Conservation (phyloP, 2,329 filamentous ascomycete species). For the Pyrenochaeta sp. region DNA sequence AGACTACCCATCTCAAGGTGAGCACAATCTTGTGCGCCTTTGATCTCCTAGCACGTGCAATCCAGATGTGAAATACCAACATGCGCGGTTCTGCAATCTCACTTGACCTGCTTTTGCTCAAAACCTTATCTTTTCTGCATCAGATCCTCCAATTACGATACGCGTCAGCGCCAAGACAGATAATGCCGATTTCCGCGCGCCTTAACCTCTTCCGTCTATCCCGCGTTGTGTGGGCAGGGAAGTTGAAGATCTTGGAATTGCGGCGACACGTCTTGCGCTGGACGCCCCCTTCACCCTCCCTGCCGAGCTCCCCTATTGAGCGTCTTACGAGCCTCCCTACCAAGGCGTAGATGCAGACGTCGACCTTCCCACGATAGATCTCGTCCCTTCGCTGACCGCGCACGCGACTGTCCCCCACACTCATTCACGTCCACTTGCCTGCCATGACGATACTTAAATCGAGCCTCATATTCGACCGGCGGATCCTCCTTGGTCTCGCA, state of each 20-base stretch:
- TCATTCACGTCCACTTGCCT: conserved; percentile 9
- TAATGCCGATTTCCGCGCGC: conserved; percentile 29
- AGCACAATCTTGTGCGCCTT: too few species aligned
- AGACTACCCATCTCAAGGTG: background rate
- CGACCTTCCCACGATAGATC: conserved; percentile 2
- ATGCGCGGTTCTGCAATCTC: background rate
- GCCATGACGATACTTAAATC: conserved; percentile 34
- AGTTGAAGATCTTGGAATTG: conserved; percentile 15
- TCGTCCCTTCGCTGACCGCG: background rate
- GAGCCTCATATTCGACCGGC: conserved; percentile 38
- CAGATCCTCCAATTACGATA: conserved; percentile 12
- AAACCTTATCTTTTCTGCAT: background rate
- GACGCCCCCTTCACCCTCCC: background rate
- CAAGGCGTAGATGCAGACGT: conserved; percentile 24
- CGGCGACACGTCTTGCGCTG: background rate
- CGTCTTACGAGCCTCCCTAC: background rate
- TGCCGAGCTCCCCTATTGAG: background rate
- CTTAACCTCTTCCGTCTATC: conserved; percentile 25
- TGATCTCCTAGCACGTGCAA: background rate
- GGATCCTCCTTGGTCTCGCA: conserved; percentile 32
- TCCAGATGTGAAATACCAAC: background rate
- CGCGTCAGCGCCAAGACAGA: conserved; percentile 33
- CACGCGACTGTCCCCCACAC: conserved; percentile 8
- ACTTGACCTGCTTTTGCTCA: background rate
- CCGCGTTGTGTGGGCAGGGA: conserved; percentile 15